phyloP scores from a whole-genome alignment of 208 protist species.

The Wallacemonas sp. region DNA sequence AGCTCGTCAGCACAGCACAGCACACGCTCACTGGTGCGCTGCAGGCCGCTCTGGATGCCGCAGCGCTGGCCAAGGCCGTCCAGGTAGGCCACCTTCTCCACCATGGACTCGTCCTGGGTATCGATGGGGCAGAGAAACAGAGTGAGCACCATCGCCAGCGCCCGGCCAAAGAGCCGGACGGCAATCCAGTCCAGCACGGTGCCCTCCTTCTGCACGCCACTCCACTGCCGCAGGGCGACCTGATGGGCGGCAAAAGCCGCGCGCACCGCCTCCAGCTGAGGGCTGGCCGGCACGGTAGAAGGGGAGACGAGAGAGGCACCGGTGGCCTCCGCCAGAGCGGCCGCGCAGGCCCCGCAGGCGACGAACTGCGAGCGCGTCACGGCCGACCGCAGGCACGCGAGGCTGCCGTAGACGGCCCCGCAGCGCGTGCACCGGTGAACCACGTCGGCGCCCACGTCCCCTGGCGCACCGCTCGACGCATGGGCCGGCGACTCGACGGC shows the following conservation, averaged over 20 bases:
- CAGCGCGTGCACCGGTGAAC: conserved; percentile 32
- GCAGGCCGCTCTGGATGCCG: neutral
- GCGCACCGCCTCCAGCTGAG: neutral
- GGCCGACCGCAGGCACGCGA: conserved; percentile 38
- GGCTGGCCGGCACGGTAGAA: no score
- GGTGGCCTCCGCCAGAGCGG: neutral
- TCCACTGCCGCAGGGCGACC: neutral
- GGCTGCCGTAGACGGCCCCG: conserved; percentile 40
- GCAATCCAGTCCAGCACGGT: conserved; percentile 10
- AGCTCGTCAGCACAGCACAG: conserved; percentile 23
- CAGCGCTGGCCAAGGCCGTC: neutral
- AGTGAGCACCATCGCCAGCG: conserved; percentile 12
- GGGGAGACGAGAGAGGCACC: no score
- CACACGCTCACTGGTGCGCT: neutral
- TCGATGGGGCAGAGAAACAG: neutral
- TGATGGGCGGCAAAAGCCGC: neutral
- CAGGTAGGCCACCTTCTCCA: neutral
- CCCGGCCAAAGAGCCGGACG: conserved; percentile 1
- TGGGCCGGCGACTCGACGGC: neutral
- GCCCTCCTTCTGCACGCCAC: neutral
- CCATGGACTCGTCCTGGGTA: neutral
- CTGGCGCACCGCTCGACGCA: no score
- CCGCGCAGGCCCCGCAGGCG: conserved; percentile 27
- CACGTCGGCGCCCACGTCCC: conserved; percentile 16
- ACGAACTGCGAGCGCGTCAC: conserved; percentile 43